A percentile compares a stretch with the other conserved stretches of the same genome.
phyloP scores from a whole-genome alignment of 2,329 filamentous ascomycete species.

The Penicillium nordicum region DNA sequence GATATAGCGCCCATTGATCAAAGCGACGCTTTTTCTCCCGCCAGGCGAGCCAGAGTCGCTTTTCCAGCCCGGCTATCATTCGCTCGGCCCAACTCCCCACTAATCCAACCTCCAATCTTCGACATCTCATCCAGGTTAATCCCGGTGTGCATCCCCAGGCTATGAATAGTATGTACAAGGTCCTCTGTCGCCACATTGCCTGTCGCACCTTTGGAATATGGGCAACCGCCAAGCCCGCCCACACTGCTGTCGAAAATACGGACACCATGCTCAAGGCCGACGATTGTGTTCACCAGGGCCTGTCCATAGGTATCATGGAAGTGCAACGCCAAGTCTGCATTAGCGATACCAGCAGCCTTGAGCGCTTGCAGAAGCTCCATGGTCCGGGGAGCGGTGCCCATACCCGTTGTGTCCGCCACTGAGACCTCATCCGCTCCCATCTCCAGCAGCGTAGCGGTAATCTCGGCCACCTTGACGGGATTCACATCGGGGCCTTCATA shows the following conservation, averaged over 20 bases:
- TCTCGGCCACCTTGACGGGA: slow-evolving; percentile 58
- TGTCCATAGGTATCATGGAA: slow-evolving; percentile 67
- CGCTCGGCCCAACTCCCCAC: slow-evolving; percentile 48
- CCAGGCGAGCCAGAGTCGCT: slow-evolving; percentile 45
- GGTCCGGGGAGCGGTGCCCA: slow-evolving; percentile 63
- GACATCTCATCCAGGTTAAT: slow-evolving; percentile 55
- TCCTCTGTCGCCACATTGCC: slow-evolving; percentile 65
- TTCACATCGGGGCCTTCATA: slow-evolving; percentile 63
- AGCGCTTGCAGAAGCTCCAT: slow-evolving; percentile 56
- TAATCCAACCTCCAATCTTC: slow-evolving; percentile 57
- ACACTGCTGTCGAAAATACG: slow-evolving; percentile 63
- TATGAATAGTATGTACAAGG: slow-evolving; percentile 58
- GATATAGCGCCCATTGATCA: neutral
- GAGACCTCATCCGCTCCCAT: slow-evolving; percentile 65
- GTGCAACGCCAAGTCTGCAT: slow-evolving; percentile 59
- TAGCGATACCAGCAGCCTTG: slow-evolving; percentile 58
- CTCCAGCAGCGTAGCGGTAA: slow-evolving; percentile 59
- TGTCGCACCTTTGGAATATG: slow-evolving; percentile 63
- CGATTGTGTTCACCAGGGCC: slow-evolving; percentile 61
- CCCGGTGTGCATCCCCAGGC: slow-evolving; percentile 59
- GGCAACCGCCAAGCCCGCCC: slow-evolving; percentile 62
- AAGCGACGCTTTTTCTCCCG: slow-evolving; percentile 12
- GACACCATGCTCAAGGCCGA: slow-evolving; percentile 61
- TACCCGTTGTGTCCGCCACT: slow-evolving; percentile 64
- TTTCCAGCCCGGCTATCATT: slow-evolving; percentile 56